Evolutionary conservation across 2,329 filamentous ascomycete genomes (phyloP).

Genomic region (Aspergillus flavus): DNA sequence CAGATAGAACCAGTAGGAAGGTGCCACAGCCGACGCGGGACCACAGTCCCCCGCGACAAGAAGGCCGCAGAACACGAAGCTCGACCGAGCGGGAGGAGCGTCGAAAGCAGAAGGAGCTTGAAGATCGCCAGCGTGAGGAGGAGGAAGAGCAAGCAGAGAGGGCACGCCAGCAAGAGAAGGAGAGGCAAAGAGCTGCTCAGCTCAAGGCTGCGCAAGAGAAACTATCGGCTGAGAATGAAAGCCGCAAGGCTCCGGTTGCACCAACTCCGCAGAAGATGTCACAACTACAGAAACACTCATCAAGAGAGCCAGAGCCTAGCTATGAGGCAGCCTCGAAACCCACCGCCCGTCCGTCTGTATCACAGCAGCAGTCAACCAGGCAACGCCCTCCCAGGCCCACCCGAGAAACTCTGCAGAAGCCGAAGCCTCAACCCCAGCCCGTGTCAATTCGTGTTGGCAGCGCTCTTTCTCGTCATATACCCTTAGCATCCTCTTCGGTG

Average conservation of each 20-base stretch:
- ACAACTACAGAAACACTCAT: constrained; percentile 30
- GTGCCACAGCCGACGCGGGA: constrained; percentile 25
- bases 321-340: constrained; percentile 32
- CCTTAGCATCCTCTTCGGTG: constrained; percentile 53
- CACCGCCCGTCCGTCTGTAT: constrained; percentile 23
- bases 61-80: constrained; percentile 57
- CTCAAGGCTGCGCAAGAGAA: constrained; percentile 31
- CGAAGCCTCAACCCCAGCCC: constrained; percentile 50
- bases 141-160: constrained; percentile 27
- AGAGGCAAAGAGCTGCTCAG: constrained; percentile 28
- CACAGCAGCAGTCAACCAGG: constrained; percentile 30
- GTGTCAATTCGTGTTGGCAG: constrained; percentile 54
- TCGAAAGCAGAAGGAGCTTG: constrained; percentile 37
- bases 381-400: constrained; percentile 47
- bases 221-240: constrained; percentile 37
- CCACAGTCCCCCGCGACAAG: constrained; percentile 37
- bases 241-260: constrained; percentile 25
- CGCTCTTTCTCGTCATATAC: constrained; percentile 48
- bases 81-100: constrained; percentile 59
- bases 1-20: constrained; percentile 24
- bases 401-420: constrained; percentile 46
- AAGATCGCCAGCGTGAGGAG: constrained; percentile 40
- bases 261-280: constrained; percentile 31
- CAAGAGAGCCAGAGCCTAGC: constrained; percentile 35
- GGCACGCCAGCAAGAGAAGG: constrained; percentile 10